Conservation (phyloP, 768 basidiomycete genomes). For the Lactarius pseudohatsudake region DNA sequence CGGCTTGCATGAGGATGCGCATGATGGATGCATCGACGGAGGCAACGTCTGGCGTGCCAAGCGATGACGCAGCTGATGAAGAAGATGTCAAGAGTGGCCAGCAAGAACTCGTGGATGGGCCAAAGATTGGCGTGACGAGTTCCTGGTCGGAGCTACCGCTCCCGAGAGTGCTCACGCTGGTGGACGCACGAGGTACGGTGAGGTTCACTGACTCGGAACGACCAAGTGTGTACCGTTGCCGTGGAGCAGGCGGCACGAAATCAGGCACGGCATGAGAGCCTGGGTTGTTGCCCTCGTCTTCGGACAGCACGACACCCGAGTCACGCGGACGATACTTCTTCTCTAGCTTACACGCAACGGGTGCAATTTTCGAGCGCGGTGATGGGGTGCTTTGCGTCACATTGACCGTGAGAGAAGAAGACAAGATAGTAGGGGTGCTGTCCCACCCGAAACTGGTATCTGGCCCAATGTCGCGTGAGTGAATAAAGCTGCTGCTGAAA, state of each 20-base stretch:
- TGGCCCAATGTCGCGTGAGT: slow-evolving; percentile 23
- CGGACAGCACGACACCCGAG: slow-evolving; percentile 61
- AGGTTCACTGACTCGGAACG: slow-evolving; percentile 34
- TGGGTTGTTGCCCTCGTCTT: slow-evolving; percentile 49
- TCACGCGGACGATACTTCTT: slow-evolving; percentile 74
- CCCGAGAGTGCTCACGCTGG: slow-evolving; percentile 61
- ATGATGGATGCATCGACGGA: slow-evolving; percentile 69
- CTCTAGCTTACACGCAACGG: slow-evolving; percentile 33
- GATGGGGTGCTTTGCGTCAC: slow-evolving; percentile 55
- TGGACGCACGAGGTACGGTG: slow-evolving; percentile 57
- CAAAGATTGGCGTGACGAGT: slow-evolving; percentile 66
- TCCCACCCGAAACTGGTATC: slow-evolving; percentile 31
- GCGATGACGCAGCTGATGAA: slow-evolving; percentile 45
- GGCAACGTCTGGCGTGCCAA: slow-evolving; percentile 30
- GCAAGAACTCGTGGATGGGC: slow-evolving; percentile 52
- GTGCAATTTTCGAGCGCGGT: slow-evolving; percentile 44
- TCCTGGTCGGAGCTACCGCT: slow-evolving; percentile 60
- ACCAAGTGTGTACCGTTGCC: slow-evolving; percentile 30
- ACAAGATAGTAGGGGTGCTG: slow-evolving; percentile 15
- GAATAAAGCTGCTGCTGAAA: slow-evolving; percentile 29
- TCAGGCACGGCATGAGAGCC: slow-evolving; percentile 10
- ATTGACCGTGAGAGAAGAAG: slow-evolving; percentile 42
- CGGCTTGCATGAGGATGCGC: slow-evolving; percentile 56
- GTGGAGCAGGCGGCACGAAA: slow-evolving; percentile 24
- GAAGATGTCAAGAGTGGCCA: slow-evolving; percentile 59